These are phyloP conservation scores for sorghum (Sorghum bicolor) DNA, from an alignment of 176 grass and related monocot species.

Conservation along the genomic window Sorghum_bicolor_NCBIv3 NC_012872.2:58816501-58817000, in stretches of 20 bases:
- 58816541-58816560: not conserved
- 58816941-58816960: not conserved
- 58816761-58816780: not conserved
- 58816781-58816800: not conserved
- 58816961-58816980: constrained; percentile 50
- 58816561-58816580: not conserved
- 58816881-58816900: not conserved
- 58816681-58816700: not conserved
- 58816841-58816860: not conserved
- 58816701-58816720: constrained; percentile 5
- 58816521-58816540: not conserved
- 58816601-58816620: not conserved
- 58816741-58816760: not conserved
- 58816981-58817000: constrained; percentile 73
- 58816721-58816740: not conserved
- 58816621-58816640: not conserved
- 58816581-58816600: not conserved
- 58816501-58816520: not conserved
- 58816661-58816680: not conserved
- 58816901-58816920: not conserved
- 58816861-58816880: not conserved
- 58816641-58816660: not conserved
- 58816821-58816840: not conserved
- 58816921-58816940: not conserved
- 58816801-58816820: not conserved